Evolutionary conservation across 768 basidiomycete species (phyloP).

Genomic region (Russula griseocarnosa): DNA sequence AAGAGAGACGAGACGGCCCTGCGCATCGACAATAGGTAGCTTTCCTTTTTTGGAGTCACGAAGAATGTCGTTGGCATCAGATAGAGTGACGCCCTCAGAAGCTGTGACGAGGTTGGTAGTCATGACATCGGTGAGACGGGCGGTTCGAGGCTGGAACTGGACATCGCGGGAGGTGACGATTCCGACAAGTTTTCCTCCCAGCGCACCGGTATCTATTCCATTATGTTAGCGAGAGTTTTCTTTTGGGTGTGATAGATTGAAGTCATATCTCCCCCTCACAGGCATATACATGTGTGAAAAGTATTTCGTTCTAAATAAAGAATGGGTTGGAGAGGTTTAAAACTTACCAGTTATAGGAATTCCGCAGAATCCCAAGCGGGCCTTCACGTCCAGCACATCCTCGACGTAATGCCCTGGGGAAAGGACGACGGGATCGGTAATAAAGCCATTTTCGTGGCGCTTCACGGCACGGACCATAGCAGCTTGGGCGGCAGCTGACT

Average conservation of each 20-base stretch:
- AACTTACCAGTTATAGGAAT: conserved; percentile 96
- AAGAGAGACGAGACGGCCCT: conserved; percentile 70
- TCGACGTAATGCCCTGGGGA: conserved; percentile 73
- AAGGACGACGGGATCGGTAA: conserved; percentile 88
- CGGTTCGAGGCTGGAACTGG: conserved; percentile 74
- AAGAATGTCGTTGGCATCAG: conserved; percentile 90
- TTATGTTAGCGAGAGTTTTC: conserved; percentile 29
- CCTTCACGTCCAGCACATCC: conserved; percentile 92
- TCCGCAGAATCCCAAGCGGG: conserved; percentile 87
- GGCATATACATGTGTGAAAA: conserved; percentile 55
- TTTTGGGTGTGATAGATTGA: conserved; percentile 18
- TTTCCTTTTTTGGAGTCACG: conserved; percentile 98
- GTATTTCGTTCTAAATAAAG: conserved; percentile 42
- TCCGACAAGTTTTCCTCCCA: conserved; percentile 91
- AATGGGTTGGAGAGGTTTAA: conserved; percentile 12
- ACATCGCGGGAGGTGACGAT: conserved; percentile 96
- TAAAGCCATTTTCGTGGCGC: conserved; percentile 98
- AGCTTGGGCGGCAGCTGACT: conserved; percentile 77
- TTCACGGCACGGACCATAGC: conserved; percentile 98
- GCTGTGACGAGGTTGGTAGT: conserved; percentile 85
- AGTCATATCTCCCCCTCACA: conserved; percentile 66
- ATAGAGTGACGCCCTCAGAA: conserved; percentile 79
- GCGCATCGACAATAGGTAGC: conserved; percentile 72
- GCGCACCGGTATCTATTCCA: conserved; percentile 68
- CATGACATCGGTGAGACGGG: conserved; percentile 80